Conservation (phyloP, 495 filamentous ascomycete genomes). For the Arthonia radiata region DNA sequence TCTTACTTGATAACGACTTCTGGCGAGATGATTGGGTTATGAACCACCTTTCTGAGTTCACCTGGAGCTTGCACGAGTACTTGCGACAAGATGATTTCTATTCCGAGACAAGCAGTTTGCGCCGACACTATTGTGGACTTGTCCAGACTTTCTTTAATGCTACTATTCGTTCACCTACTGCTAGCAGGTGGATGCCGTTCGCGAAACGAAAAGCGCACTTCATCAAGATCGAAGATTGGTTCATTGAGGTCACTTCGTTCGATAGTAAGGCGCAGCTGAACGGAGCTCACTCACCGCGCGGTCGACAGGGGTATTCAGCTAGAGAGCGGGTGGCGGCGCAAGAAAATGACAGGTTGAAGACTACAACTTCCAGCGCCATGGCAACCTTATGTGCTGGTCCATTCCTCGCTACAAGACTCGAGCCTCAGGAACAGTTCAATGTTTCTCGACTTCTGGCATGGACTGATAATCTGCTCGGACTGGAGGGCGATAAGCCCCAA, state of each 20-base stretch:
- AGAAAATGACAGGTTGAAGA: constrained; percentile 75
- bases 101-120: constrained; percentile 81
- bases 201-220: constrained; percentile 85
- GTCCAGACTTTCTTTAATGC: constrained; percentile 83
- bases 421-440: constrained; percentile 54
- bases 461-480: constrained; percentile 85
- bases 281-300: too few relatives aligned
- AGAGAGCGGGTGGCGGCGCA: constrained; percentile 86
- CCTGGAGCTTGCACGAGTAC: constrained; percentile 80
- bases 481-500: constrained; percentile 68
- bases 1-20: constrained; percentile 52
- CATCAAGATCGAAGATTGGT: constrained; percentile 96
- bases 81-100: constrained; percentile 84
- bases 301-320: too few relatives aligned
- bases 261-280: too few relatives aligned
- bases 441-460: constrained; percentile 75
- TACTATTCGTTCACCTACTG: constrained; percentile 65
- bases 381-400: constrained; percentile 58
- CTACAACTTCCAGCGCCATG: constrained; percentile 85
- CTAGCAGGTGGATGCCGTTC: constrained; percentile 83
- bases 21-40: constrained; percentile 84
- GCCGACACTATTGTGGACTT: constrained; percentile 80
- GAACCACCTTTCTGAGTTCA: constrained; percentile 67
- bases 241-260: too few relatives aligned
- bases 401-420: constrained; percentile 2